A percentile compares a stretch with the other conserved stretches of the same genome.
Conservation (phyloP, 495 filamentous ascomycete species). For the Hypomontagnella submonticulosa region DNA sequence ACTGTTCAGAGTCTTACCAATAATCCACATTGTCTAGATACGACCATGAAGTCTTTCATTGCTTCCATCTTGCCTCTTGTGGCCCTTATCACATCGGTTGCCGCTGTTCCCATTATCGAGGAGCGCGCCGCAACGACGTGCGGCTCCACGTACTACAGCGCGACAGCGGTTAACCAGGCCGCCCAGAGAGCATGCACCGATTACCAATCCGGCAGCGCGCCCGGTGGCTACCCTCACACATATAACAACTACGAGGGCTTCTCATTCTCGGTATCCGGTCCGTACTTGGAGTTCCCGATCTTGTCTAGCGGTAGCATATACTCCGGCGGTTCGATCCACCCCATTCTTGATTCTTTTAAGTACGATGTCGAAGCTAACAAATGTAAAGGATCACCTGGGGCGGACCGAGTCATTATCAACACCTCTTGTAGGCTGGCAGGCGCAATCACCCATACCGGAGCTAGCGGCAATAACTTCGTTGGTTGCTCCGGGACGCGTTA, state of each 20-base stretch:
- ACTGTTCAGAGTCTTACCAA: neutral
- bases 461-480: constrained; percentile 70
- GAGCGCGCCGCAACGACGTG: constrained; percentile 55
- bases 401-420: constrained; percentile 73
- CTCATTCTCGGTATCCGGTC: constrained; percentile 64
- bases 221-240: constrained; percentile 67
- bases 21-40: neutral
- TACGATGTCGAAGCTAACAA: constrained; percentile 2
- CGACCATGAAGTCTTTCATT: constrained; percentile 36
- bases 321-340: constrained; percentile 59
- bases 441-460: constrained; percentile 73
- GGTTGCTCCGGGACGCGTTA: constrained; percentile 48
- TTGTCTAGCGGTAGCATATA: constrained; percentile 62
- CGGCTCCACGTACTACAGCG: constrained; percentile 60
- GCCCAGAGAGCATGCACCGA: constrained; percentile 49
- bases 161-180: constrained; percentile 50
- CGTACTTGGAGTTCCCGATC: constrained; percentile 74
- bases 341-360: neutral
- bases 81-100: constrained; percentile 35
- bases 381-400: constrained; percentile 59
- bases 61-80: constrained; percentile 35
- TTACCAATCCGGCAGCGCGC: constrained; percentile 53
- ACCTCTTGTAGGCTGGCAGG: constrained; percentile 61
- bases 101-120: constrained; percentile 37
- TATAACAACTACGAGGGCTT: constrained; percentile 78